Evolutionary conservation across 139 green algal genomes (phyloP).

Genomic region (Chloropicon primus): DNA sequence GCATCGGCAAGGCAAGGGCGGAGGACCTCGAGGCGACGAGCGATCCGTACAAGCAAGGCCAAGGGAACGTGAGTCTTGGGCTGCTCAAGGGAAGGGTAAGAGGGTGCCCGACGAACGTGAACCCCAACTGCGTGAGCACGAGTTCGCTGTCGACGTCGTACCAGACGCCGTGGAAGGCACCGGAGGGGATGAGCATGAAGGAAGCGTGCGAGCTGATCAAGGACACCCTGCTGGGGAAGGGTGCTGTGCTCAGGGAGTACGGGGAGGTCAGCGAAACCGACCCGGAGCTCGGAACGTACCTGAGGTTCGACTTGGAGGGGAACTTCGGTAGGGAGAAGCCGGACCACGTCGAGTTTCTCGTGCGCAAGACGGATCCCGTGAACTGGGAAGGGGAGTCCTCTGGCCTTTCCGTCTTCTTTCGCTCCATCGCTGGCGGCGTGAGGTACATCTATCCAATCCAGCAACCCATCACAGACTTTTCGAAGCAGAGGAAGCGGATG

Average conservation of each 20-base stretch:
- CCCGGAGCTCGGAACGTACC: neutral
- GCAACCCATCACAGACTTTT: conserved; percentile 49
- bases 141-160: neutral
- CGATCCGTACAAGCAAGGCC: too few relatives aligned
- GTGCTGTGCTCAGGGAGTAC: neutral
- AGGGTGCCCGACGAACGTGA: conserved; percentile 12
- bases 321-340: neutral
- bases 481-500: conserved; percentile 45
- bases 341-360: neutral
- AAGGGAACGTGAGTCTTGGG: too few relatives aligned
- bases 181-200: too few relatives aligned
- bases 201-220: neutral
- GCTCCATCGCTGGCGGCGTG: conserved; percentile 32
- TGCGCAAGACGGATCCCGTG: neutral
- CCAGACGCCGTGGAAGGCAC: neutral
- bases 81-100: neutral
- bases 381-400: neutral
- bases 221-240: neutral
- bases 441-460: conserved; percentile 66
- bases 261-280: neutral
- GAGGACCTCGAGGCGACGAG: too few relatives aligned
- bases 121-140: conserved; percentile 51
- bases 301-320: neutral
- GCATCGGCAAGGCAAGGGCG: too few relatives aligned
- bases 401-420: neutral